phyloP scores from a whole-genome alignment of 352 stramenopile genomes.

The Globisporangium takayamanum region DNA sequence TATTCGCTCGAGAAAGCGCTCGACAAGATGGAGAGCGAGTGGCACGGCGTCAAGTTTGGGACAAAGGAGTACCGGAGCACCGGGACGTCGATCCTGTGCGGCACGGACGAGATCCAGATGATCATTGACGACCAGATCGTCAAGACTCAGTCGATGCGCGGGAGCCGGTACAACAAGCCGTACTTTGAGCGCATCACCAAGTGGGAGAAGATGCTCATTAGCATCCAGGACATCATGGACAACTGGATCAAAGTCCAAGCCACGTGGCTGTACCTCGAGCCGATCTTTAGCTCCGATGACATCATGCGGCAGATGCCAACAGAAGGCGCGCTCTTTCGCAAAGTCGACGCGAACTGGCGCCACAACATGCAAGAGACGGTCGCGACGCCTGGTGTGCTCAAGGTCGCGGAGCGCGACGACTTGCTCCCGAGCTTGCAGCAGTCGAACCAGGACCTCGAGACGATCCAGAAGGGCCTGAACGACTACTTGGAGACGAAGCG shows the following conservation, averaged over 20 bases:
- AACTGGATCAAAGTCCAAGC: conserved; percentile 93
- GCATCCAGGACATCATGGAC: conserved; percentile 91
- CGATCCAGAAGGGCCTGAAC: conserved; percentile 91
- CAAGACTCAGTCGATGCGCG: conserved; percentile 93
- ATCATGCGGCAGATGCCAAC: conserved; percentile 92
- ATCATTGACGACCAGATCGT: conserved; percentile 95
- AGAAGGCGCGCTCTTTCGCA: conserved; percentile 82
- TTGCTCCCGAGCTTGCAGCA: conserved; percentile 82
- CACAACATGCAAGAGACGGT: conserved; percentile 87
- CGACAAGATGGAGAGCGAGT: conserved; percentile 93
- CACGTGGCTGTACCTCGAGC: conserved; percentile 92
- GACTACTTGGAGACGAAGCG: conserved; percentile 91
- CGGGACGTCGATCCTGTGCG: conserved; percentile 88
- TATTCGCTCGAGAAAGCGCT: conserved; percentile 91
- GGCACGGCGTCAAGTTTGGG: conserved; percentile 88
- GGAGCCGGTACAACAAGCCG: conserved; percentile 90
- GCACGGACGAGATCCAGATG: conserved; percentile 89
- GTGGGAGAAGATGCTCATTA: conserved; percentile 89
- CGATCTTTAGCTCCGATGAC: conserved; percentile 91
- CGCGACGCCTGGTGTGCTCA: conserved; percentile 58
- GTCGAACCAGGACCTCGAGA: conserved; percentile 90
- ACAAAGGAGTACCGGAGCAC: conserved; percentile 92
- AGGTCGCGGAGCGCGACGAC: conserved; percentile 70
- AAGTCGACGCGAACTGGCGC: conserved; percentile 85
- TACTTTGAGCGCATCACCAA: conserved; percentile 84